Base-by-base conservation (phyloP, 129 eudicot genomes). In the Flaveria trinervia region DNA sequence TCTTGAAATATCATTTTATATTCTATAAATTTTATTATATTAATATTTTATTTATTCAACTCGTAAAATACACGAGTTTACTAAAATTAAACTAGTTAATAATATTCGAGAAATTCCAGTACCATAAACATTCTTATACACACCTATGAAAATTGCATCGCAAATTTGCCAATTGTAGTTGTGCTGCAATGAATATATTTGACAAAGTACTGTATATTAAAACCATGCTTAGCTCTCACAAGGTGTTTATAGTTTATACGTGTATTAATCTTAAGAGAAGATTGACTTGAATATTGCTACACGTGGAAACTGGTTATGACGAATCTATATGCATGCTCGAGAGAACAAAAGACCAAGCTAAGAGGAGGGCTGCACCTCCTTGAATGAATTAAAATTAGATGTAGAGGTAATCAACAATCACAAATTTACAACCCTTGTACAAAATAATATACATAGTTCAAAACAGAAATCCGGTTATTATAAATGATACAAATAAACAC, bases 381-480 rank as follows among this genome's bases (percentile, higher is more conserved):
- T 14, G 49, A 45, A 45, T 45, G 49, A 45, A 45, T 45, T 9
- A 9, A 9, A 9, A 12, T 7, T 45, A 45, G 13, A 9, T 45
- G 49, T 45, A 7, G n/a, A 12, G 3, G 54, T 49, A 12, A 49
- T 49, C 54, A 49, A 49, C 54, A 49, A 49, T 2, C 54, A 17
- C 12, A 55, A 17, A 2, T 55, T 55, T 17, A 55, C 13, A 51
- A 51, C 8, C 57, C 57, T 51, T 16, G 6, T 16, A 55, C 26
- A 55, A 55, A 15, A 22, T 9, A 23, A 59, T 59, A 59, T 2
- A 55, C 18, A 64, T 30, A 64, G 16, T 64, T 64, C 62, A 56
- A 64, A 64, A 64, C 18, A 64, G 14, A 79, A 79, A 54, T 52
- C 51, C 50, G 25, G 9, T 73, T 80, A 80, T 66, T 41, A 39